Base-by-base conservation (phyloP, 768 basidiomycete genomes). In the Dictyophora rubrovolvata region DNA sequence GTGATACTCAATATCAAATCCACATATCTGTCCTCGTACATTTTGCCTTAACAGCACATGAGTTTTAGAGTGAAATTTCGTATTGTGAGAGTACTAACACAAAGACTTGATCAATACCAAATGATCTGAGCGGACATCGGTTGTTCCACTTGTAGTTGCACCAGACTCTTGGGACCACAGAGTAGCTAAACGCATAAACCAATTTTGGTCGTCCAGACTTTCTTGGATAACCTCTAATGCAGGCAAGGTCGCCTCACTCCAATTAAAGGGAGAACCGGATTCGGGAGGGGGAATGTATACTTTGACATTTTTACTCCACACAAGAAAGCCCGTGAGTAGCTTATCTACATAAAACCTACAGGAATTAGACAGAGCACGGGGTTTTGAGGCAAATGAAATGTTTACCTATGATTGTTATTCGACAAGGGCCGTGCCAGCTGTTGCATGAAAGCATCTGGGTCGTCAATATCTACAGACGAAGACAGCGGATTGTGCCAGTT, bases 161-260 rank as follows among this genome's bases (percentile, higher is more conserved):
- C 76, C 79, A 22, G 87, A 87, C 70, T 95, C 93, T 71, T 94
- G 90, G 33, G 84, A 77, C 84, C 89, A 93, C 10, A 89, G 75
- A 11, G 72, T 68, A 21, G 80, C 75, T 17, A 93, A 70, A 62
- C 81, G 77, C 22, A 73, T 65, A 66, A 87, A 84, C 73, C 86
- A 91, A 1, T 75, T 75, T 52, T 72, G 68, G n/a, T 72, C 72
- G n/a, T 66, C 65, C 18, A 83, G 70, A 11, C 73, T 67, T 36
- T 76, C 71, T 36, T 70, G 69, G 61, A 93, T 78, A 14, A 79
- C 77, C 21, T 76, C 67, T 10, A 93, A 61, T 9, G 66, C 68
- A 20, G 62, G 60, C 36, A 60, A 49, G 8, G 68, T 68, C 1
- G 51, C 63, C 17, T 55, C 51, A 34, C 73, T 69, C 56, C 71